Base-by-base conservation (phyloP, 164 flowering plant species). In the Echeveria elegans region DNA sequence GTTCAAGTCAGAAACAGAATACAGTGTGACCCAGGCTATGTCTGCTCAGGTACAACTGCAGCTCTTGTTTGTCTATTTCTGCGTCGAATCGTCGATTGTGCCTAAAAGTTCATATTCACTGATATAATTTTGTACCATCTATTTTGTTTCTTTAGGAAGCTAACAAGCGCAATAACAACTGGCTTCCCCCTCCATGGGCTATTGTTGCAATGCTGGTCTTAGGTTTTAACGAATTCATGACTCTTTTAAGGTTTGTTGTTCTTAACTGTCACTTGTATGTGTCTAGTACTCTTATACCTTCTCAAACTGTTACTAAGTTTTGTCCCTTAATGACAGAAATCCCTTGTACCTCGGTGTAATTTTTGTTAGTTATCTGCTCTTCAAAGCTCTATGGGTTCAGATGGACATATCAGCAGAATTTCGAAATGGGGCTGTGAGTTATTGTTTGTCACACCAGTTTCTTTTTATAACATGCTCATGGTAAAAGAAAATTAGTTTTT, bases 181-280 rank as follows among this genome's bases (percentile, higher is more conserved):
- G 96, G 97, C 75, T 92, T 41, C 98, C 98, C 67, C 98, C 98
- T 66, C 89, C 96, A 74, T 92, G 98, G 98, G 98, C 96, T 64
- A 87, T 92, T 59, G 74, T 73, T 63, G 96, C 96, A 0, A 66
- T 92, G 80, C 31, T 86, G 71, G 59, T 90, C 60, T 79, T 92
- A 24, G 98, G 98, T 23, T 92, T 92, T 72, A 90, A 92, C 75
- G 98, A 92, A 73, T 92, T 92, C 61, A 92, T 92, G 96, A 84
- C 89, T 26, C 96, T 92, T 58, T 70, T 92, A 70, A 92, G 86
- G 98, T 92, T 78, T 24, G 37, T 29, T 60, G 26, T 36, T 34
- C 37, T 5, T 69, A 3, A 41, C 18, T 48, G 40, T 59, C 24
- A 59, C 45, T 18, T 38, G 23, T 66, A 34, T 31, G n/a, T 53